phyloP scores from a whole-genome alignment of 2,329 filamentous ascomycete species.

The Arthrinium phaeospermum region DNA sequence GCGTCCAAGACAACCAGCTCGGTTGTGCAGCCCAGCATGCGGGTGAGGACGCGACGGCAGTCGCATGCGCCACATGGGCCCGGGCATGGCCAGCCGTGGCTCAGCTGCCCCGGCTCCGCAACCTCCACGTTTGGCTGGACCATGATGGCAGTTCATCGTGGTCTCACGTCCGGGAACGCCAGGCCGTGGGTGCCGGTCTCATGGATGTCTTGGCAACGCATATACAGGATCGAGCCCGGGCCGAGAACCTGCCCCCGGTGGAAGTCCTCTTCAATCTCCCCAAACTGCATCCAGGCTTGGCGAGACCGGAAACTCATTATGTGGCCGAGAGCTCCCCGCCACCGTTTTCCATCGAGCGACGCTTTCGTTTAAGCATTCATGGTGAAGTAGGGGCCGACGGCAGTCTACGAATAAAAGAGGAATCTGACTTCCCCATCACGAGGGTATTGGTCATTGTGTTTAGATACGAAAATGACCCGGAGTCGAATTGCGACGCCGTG shows the following conservation, averaged over 20 bases:
- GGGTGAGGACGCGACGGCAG: background rate
- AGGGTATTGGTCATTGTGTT: background rate
- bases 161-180: conserved; percentile 6
- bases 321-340: background rate
- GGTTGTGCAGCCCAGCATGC: background rate
- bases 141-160: background rate
- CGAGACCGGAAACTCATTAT: conserved; percentile 1
- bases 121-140: background rate
- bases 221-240: background rate
- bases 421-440: background rate
- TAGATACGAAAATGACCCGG: background rate
- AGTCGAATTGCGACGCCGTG: background rate
- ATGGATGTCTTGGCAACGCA: background rate
- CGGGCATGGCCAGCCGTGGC: background rate
- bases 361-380: background rate
- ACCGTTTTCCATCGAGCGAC: background rate
- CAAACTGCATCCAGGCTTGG: conserved; percentile 4
- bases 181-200: background rate
- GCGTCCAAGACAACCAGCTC: background rate
- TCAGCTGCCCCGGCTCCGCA: background rate
- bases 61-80: background rate
- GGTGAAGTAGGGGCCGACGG: conserved; percentile 5
- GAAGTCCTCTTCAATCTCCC: conserved; percentile 4
- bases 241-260: background rate
- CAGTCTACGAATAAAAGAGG: background rate